Evolutionary conservation across 352 stramenopile genomes (phyloP), one percentile per base, ranked within the genome.

Genomic region (Phytophthora multivora): DNA sequence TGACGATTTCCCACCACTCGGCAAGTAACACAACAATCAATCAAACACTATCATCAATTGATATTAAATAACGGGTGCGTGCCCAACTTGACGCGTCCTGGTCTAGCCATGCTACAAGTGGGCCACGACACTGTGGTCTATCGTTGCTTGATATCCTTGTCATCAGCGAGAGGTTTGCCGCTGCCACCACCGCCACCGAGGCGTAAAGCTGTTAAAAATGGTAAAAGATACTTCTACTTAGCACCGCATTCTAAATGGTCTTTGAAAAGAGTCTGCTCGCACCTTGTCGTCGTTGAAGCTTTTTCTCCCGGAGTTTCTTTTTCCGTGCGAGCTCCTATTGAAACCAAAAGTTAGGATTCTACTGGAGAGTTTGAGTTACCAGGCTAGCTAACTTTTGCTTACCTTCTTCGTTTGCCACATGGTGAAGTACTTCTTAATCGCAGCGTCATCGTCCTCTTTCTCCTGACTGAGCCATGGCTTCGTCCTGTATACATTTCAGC

Each of bases 391-490:
- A 28, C n/a, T 43, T n/a, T n/a, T 15, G 28, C 63, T 49, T 53
- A 89, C 81, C 75, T 86, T 89, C 50, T 91, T 90, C 25, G 69
- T 74, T 58, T 72, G 73, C 79, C 79, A 83, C 74, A 90, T 80
- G 3, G 64, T 66, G 28, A 81, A 69, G 54, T 86, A 93, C 43
- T 85, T 75, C 38, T 76, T 73, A 40, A 91, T 69, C 30, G 73
- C 71, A 23, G 56, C 65, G 15, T 89, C 61, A 10, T 83, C 68
- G 25, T 75, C 50, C 38, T 81, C 72, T 49, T 82, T 73, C 16
- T 83, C 45, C 9, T 76, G 59, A 9, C 68, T 84, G 11, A 89
- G 55, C 83, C 79, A 90, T n/a, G 81, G 80, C 51, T 89, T 88
- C 45, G 68, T 73, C 46, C 80, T 92, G 30, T 31, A n/a, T 2